Conservation (phyloP, 305 asterid genomes). For the Euphrasia arctica region DNA sequence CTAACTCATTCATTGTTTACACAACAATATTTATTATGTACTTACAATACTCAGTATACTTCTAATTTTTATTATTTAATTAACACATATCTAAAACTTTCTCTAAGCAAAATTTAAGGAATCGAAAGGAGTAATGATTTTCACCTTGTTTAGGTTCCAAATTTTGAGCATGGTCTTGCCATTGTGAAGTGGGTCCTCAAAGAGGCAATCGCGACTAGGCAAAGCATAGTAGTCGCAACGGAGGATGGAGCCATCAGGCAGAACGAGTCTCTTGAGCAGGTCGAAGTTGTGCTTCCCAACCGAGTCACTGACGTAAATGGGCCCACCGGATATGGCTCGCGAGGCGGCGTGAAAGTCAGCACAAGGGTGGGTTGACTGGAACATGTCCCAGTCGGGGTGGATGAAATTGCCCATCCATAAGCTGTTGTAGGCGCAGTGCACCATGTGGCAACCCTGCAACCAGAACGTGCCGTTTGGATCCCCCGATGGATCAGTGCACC, state of each 20-base stretch:
- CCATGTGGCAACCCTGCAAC: conserved; percentile 98
- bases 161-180: conserved; percentile 89
- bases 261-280: conserved; percentile 59
- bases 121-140: too few species aligned
- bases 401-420: conserved; percentile 95
- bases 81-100: too few species aligned
- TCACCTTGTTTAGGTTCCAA: conserved; percentile 89
- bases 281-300: conserved; percentile 76
- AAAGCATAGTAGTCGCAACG: conserved; percentile 79
- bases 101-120: too few species aligned
- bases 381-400: conserved; percentile 99
- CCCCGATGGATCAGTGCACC: conserved; percentile 96
- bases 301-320: conserved; percentile 76
- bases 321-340: conserved; percentile 95
- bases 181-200: conserved; percentile 77
- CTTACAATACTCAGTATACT: too few species aligned
- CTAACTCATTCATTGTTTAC: too few species aligned
- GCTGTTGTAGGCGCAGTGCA: conserved; percentile 94
- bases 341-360: conserved; percentile 94
- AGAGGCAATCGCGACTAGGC: conserved; percentile 81
- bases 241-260: conserved; percentile 79
- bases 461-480: conserved; percentile 91
- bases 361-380: conserved; percentile 91
- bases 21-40: too few species aligned
- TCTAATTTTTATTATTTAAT: too few species aligned